Evolutionary conservation across 1,284 basidiomycete species (phyloP).

Genomic region (Leccinum huronense): DNA sequence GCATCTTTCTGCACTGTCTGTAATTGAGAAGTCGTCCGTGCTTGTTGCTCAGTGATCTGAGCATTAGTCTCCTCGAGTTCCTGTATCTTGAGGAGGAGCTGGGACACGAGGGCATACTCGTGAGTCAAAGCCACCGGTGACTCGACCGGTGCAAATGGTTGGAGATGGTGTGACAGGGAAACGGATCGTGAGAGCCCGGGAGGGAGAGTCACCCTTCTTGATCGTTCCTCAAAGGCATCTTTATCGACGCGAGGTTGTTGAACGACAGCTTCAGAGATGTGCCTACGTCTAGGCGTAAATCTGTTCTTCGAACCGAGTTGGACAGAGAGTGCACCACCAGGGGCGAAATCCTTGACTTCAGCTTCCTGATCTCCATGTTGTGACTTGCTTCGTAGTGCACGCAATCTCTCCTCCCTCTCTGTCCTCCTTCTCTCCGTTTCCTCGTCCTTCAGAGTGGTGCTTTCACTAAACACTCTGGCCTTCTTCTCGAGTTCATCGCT

Average conservation of each 20-base stretch:
- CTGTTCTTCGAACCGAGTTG: slow-evolving; percentile 29
- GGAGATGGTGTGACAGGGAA: slow-evolving; percentile 29
- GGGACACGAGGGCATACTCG: slow-evolving; percentile 62
- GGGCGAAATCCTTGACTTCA: slow-evolving; percentile 60
- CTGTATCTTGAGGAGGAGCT: slow-evolving; percentile 73
- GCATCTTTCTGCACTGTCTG: slow-evolving; percentile 70
- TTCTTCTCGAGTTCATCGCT: slow-evolving; percentile 70
- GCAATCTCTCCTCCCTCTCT: slow-evolving; percentile 56
- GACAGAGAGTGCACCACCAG: slow-evolving; percentile 44
- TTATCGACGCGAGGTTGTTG: slow-evolving; percentile 10
- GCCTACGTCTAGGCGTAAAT: slow-evolving; percentile 26
- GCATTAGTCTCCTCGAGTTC: slow-evolving; percentile 77
- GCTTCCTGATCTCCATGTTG: slow-evolving; percentile 32
- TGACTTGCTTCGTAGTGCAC: slow-evolving; percentile 42
- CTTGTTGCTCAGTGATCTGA: slow-evolving; percentile 67
- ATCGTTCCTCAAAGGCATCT: slow-evolving; percentile 19
- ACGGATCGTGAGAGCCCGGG: slow-evolving; percentile 27
- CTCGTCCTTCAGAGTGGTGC: slow-evolving; percentile 43
- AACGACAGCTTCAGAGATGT: slow-evolving; percentile 31
- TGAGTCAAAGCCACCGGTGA: slow-evolving; percentile 22
- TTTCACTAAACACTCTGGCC: slow-evolving; percentile 42
- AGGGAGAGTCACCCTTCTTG: slow-evolving; percentile 20
- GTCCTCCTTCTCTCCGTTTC: slow-evolving; percentile 50
- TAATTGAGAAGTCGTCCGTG: slow-evolving; percentile 57
- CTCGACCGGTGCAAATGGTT: slow-evolving; percentile 13